Evolutionary conservation across 768 basidiomycete species (phyloP).

Genomic region (Russula brevipes): DNA sequence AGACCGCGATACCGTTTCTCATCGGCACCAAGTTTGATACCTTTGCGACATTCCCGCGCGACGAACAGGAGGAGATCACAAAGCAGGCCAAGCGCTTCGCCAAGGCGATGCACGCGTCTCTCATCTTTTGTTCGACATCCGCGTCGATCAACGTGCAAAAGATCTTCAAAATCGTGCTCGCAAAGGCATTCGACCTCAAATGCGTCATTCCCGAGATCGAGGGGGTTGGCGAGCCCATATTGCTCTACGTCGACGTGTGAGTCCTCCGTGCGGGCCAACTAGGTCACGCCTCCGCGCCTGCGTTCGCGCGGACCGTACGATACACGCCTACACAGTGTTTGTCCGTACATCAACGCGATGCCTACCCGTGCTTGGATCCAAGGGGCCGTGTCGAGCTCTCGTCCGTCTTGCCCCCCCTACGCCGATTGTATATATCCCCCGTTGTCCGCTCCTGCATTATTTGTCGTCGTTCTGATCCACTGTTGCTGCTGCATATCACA

Average conservation of each 20-base stretch:
- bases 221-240: constrained; percentile 90
- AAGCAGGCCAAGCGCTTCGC: constrained; percentile 99
- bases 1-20: constrained; percentile 98
- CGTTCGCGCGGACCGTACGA: constrained; percentile 10
- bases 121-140: constrained; percentile 98
- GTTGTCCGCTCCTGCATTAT: constrained; percentile 15
- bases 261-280: background rate
- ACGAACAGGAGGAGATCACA: constrained; percentile 99
- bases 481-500: constrained; percentile 27
- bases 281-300: background rate
- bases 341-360: constrained; percentile 11
- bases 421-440: constrained; percentile 19
- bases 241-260: constrained; percentile 88
- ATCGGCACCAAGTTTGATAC: constrained; percentile 99
- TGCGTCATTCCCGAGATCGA: constrained; percentile 98
- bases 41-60: constrained; percentile 90
- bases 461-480: constrained; percentile 21
- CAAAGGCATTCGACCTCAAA: constrained; percentile 97
- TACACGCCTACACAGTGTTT: constrained; percentile 15
- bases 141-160: constrained; percentile 99
- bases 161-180: constrained; percentile 96
- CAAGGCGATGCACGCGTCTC: constrained; percentile 98
- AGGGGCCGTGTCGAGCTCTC: background rate
- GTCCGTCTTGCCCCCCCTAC: constrained; percentile 1
- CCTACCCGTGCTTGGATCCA: background rate